phyloP scores from a whole-genome alignment of 768 basidiomycete genomes.

The Pisolithus tinctorius region DNA sequence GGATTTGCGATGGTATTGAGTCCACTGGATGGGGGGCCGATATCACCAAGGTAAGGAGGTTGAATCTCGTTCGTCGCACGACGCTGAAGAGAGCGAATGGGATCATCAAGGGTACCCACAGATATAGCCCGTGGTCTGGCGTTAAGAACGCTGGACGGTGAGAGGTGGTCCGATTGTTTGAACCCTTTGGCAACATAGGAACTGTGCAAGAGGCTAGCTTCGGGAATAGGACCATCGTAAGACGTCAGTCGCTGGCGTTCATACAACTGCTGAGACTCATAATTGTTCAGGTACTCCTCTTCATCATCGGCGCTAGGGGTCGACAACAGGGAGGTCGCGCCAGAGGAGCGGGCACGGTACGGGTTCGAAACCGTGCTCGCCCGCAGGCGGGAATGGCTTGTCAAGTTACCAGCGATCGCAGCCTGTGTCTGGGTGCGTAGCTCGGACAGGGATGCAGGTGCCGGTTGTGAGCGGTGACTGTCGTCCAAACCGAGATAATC shows the following conservation, averaged over 20 bases:
- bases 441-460: slow-evolving; percentile 85
- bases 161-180: slow-evolving; percentile 66
- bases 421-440: slow-evolving; percentile 85
- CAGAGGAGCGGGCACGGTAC: slow-evolving; percentile 65
- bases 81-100: slow-evolving; percentile 62
- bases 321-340: slow-evolving; percentile 52
- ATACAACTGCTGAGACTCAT: slow-evolving; percentile 35
- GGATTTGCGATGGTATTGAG: slow-evolving; percentile 22
- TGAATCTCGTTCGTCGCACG: slow-evolving; percentile 55
- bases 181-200: slow-evolving; percentile 67
- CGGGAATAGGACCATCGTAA: slow-evolving; percentile 51
- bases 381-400: slow-evolving; percentile 72
- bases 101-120: slow-evolving; percentile 82
- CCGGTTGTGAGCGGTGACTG: slow-evolving; percentile 54
- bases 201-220: slow-evolving; percentile 46
- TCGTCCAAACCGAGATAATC: slow-evolving; percentile 96
- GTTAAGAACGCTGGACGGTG: slow-evolving; percentile 33
- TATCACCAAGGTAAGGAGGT: slow-evolving; percentile 49
- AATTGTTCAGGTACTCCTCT: slow-evolving; percentile 66
- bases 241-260: slow-evolving; percentile 54
- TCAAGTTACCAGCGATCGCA: slow-evolving; percentile 79
- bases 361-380: slow-evolving; percentile 92
- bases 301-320: slow-evolving; percentile 64
- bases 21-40: slow-evolving; percentile 33
- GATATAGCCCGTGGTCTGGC: slow-evolving; percentile 77